These are phyloP conservation scores for Salicornia ramosissima DNA, from an alignment of 148 eudicot species.

Conservation along the genomic window DNA sequence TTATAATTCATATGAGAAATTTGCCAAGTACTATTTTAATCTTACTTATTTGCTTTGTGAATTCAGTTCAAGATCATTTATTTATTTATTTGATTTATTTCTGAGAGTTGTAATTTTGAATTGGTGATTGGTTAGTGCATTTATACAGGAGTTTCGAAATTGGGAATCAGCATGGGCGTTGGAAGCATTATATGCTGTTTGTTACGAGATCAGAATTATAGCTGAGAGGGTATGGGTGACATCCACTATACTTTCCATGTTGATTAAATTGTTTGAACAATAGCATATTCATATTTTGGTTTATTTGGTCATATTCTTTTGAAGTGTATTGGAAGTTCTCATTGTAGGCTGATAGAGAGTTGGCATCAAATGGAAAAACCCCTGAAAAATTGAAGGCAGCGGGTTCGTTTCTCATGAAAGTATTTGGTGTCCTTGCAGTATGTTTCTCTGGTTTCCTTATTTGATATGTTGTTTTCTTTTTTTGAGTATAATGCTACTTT, in stretches of 20 bases:
- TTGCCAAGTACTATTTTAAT: constrained; percentile 52
- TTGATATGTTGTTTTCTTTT: neutral
- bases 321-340: neutral
- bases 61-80: neutral
- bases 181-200: constrained; percentile 69
- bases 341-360: constrained; percentile 89
- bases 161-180: constrained; percentile 99
- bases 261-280: neutral
- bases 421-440: constrained; percentile 93
- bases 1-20: constrained; percentile 77
- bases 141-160: constrained; percentile 89
- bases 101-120: constrained; percentile 16
- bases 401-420: constrained; percentile 98
- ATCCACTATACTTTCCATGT: neutral
- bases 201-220: constrained; percentile 87
- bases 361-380: constrained; percentile 76
- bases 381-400: constrained; percentile 96
- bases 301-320: neutral
- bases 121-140: constrained; percentile 54
- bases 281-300: no score
- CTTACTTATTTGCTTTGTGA: constrained; percentile 1
- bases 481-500: neutral
- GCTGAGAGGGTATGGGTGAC: constrained; percentile 85
- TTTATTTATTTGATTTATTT: neutral
- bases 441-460: constrained; percentile 21